Percentiles rank a stretch among this genome's conserved stretches.
These are phyloP conservation scores for Eucalyptus pauciflora DNA, from an alignment of 345 rosid species.

Conservation along the genomic window DNA sequence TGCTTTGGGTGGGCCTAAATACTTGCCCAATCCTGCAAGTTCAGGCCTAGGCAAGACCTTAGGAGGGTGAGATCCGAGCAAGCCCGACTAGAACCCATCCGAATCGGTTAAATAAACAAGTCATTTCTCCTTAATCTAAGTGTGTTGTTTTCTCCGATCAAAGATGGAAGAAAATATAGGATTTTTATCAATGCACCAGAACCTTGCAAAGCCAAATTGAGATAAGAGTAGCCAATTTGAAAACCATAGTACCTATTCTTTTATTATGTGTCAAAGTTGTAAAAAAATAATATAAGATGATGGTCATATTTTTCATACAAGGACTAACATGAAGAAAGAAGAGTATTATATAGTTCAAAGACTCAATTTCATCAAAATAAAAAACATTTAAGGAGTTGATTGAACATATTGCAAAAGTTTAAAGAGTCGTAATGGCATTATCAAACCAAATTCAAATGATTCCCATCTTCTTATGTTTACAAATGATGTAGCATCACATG, in stretches of 20 bases:
- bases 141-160: not conserved
- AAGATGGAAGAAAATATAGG: not conserved
- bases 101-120: fast-evolving
- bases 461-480: not conserved
- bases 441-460: not conserved
- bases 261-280: not conserved
- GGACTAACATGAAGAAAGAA: not conserved
- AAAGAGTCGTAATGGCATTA: not conserved
- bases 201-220: not conserved
- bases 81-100: fast-evolving
- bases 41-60: not conserved
- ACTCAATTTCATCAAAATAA: not conserved
- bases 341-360: not conserved
- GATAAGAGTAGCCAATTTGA: not conserved
- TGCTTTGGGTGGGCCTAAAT: too few species aligned
- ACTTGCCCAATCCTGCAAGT: too few species aligned
- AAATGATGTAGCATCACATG: not conserved
- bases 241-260: not conserved
- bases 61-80: not conserved
- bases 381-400: not conserved
- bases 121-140: not conserved
- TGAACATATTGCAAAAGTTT: not conserved
- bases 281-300: not conserved
- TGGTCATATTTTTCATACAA: not conserved
- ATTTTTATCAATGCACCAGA: not conserved